phyloP scores from a whole-genome alignment of 495 filamentous ascomycete species.

The Penicillium herquei region DNA sequence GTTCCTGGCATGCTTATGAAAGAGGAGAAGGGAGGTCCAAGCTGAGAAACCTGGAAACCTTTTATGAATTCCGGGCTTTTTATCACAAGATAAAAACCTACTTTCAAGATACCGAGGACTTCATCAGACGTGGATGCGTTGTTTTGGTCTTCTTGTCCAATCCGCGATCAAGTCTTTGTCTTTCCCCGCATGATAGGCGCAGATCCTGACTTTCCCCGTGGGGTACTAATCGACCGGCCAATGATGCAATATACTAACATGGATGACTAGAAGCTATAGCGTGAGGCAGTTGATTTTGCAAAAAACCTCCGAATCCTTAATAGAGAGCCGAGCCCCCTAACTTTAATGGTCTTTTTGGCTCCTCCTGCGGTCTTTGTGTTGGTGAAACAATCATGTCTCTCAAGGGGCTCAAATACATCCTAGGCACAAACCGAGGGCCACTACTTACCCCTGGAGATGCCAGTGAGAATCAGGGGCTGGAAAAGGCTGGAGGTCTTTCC shows the following conservation, averaged over 20 bases:
- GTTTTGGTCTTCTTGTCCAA: not conserved
- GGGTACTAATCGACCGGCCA: constrained; percentile 2
- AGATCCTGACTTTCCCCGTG: constrained; percentile 3
- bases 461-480: constrained; percentile 3
- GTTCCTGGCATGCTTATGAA: constrained; percentile 2
- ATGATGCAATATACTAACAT: not conserved
- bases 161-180: not conserved
- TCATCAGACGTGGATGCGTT: not conserved
- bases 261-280: too few relatives aligned
- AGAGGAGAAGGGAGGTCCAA: not conserved
- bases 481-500: constrained; percentile 7
- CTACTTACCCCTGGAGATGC: constrained; percentile 8
- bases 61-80: not conserved
- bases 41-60: not conserved
- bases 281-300: too few relatives aligned
- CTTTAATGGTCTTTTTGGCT: too few relatives aligned
- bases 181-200: constrained; percentile 1
- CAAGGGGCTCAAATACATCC: constrained; percentile 3
- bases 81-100: not conserved
- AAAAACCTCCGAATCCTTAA: too few relatives aligned
- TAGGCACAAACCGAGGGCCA: constrained; percentile 15
- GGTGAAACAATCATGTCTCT: not conserved
- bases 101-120: not conserved
- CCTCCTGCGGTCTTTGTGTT: too few relatives aligned
- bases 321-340: too few relatives aligned